Evolutionary conservation across 345 rosid species (phyloP).

Genomic region (Rhodamnia rubescens): DNA sequence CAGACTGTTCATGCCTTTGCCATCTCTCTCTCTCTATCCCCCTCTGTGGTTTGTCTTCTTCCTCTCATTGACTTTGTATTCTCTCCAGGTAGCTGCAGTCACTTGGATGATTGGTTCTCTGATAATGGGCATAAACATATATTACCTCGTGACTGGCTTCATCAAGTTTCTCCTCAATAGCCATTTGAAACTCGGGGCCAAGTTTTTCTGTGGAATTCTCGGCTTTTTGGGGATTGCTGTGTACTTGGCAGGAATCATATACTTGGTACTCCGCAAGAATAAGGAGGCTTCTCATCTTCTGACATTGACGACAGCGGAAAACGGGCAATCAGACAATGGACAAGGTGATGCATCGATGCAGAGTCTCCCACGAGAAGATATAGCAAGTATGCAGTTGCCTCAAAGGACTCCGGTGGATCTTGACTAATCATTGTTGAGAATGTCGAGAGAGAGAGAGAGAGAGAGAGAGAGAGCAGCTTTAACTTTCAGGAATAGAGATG

Average conservation of each 20-base stretch:
- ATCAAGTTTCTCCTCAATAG: constrained; percentile 41
- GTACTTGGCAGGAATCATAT: constrained; percentile 57
- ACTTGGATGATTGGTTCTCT: constrained; percentile 74
- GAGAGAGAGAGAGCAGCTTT: neutral
- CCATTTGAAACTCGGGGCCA: constrained; percentile 24
- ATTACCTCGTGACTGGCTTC: constrained; percentile 48
- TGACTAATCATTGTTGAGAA: neutral
- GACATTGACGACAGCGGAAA: constrained; percentile 32
- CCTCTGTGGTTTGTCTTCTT: neutral
- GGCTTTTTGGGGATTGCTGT: constrained; percentile 51
- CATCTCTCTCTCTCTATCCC: neutral
- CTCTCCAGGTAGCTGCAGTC: constrained; percentile 43
- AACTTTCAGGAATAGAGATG: neutral
- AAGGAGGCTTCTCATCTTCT: constrained; percentile 26
- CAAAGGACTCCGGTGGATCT: constrained; percentile 20
- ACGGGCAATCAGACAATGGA: constrained; percentile 8
- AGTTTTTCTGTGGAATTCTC: constrained; percentile 42
- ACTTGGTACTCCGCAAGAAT: constrained; percentile 61
- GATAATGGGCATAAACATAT: constrained; percentile 72
- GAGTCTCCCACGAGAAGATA: constrained; percentile 55
- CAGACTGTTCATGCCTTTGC: neutral
- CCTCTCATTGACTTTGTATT: neutral
- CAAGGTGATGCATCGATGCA: constrained; percentile 5
- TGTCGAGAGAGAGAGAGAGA: neutral
- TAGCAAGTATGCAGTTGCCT: constrained; percentile 61